These are phyloP conservation scores for Populus hybrid DNA, from an alignment of 441 rosid species.

Conservation along the genomic window DNA sequence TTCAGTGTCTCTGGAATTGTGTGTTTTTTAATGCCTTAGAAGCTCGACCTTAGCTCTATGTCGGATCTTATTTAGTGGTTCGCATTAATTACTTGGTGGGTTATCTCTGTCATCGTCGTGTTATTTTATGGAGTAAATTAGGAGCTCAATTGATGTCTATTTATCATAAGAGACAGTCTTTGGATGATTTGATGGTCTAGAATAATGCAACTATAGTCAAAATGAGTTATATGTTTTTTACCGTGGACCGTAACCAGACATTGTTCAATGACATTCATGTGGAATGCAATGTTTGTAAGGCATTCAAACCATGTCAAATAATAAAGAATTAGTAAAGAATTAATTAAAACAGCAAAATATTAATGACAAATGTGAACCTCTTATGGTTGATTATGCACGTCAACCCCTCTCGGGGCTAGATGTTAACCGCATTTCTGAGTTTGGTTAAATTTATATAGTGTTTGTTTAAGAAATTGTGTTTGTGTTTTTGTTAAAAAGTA, in stretches of 20 bases:
- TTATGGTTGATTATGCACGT: too few relatives aligned
- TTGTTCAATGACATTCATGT: background rate
- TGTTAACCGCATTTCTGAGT: background rate
- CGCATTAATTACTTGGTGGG: slow-evolving; percentile 24
- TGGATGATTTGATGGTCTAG: background rate
- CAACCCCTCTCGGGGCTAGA: background rate
- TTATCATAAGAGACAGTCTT: too few relatives aligned
- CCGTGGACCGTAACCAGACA: background rate
- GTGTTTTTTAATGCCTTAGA: slow-evolving; percentile 16
- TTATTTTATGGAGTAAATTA: background rate
- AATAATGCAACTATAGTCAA: background rate
- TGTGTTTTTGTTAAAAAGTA: too few relatives aligned
- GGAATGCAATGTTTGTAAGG: background rate
- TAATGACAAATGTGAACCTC: background rate
- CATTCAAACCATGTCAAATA: background rate
- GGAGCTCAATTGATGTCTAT: background rate
- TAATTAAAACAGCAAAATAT: background rate
- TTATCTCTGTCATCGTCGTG: background rate
- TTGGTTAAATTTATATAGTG: background rate
- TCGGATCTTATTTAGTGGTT: slow-evolving; percentile 44
- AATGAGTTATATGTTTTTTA: background rate
- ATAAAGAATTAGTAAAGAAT: too few relatives aligned
- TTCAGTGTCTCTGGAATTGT: slow-evolving; percentile 30
- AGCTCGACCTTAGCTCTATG: slow-evolving; percentile 42
- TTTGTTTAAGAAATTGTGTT: too few relatives aligned